A percentile compares a stretch with the other conserved stretches of the same genome.
Conservation (phyloP, 140 eudicot genomes). For the Stevia rebaudiana region DNA sequence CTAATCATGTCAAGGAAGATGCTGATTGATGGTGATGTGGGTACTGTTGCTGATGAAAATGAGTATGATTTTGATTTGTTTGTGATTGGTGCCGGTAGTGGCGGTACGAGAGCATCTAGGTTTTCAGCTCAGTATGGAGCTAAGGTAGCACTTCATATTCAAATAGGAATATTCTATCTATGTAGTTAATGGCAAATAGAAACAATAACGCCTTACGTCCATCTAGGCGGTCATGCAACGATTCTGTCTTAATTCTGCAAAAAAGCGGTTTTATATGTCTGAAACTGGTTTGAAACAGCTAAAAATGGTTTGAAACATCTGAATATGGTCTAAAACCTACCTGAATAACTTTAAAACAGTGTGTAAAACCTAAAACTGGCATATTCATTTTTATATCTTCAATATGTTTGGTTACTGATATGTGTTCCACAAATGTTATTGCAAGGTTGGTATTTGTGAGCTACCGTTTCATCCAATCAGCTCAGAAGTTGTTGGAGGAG, state of each 20-base stretch:
- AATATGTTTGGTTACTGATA: not conserved
- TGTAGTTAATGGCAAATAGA: too few relatives aligned
- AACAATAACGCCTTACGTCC: too few relatives aligned
- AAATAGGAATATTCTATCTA: not conserved
- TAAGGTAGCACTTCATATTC: slow-evolving; percentile 43
- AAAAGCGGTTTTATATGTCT: too few relatives aligned
- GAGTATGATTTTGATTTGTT: slow-evolving; percentile 91
- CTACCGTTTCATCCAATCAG: slow-evolving; percentile 98
- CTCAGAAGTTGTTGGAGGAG: slow-evolving; percentile 92
- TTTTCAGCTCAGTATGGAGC: slow-evolving; percentile 94
- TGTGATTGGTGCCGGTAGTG: slow-evolving; percentile 97
- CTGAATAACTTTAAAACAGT: too few relatives aligned
- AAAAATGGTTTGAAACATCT: too few relatives aligned
- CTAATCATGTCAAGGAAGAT: slow-evolving; percentile 71
- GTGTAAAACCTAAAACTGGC: too few relatives aligned
- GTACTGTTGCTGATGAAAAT: slow-evolving; percentile 15
- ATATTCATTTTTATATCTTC: too few relatives aligned
- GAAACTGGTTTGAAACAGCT: too few relatives aligned
- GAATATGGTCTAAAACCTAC: too few relatives aligned
- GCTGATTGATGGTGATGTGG: slow-evolving; percentile 69
- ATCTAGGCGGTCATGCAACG: too few relatives aligned
- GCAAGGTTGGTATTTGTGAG: slow-evolving; percentile 93
- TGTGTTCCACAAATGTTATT: not conserved
- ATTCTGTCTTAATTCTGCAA: too few relatives aligned
- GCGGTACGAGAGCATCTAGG: slow-evolving; percentile 82